These are phyloP conservation scores for Selaginella tamariscina DNA, from an alignment of 75 land plant genomes.

Conservation along the genomic window DNA sequence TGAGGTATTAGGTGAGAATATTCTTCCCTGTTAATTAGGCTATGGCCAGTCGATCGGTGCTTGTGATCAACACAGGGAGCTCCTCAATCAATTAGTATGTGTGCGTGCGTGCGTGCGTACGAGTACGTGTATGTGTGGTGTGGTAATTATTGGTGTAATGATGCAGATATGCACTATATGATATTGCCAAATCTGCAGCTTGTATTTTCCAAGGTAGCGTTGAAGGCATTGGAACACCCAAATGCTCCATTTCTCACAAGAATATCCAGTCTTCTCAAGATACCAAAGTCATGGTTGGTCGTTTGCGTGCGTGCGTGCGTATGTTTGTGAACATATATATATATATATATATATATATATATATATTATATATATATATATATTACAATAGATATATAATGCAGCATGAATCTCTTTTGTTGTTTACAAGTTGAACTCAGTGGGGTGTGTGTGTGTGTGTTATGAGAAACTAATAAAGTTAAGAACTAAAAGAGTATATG, in stretches of 20 bases:
- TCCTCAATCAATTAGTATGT: slow-evolving; percentile 41
- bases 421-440: not conserved
- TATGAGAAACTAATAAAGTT: not conserved
- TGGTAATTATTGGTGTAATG: not conserved
- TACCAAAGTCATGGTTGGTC: slow-evolving; percentile 24
- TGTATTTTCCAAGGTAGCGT: slow-evolving; percentile 29
- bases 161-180: slow-evolving; percentile 30
- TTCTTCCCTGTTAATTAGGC: too few species aligned
- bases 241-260: slow-evolving; percentile 28
- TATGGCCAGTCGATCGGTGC: too few species aligned
- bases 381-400: too few species aligned
- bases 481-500: not conserved
- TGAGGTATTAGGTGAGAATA: too few species aligned
- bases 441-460: slow-evolving; percentile 1
- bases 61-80: slow-evolving; percentile 34
- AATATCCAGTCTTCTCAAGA: slow-evolving; percentile 18
- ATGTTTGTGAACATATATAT: not conserved
- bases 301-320: not conserved
- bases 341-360: too few species aligned
- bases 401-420: not conserved
- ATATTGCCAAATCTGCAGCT: slow-evolving; percentile 15
- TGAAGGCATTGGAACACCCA: slow-evolving; percentile 28
- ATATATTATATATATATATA: too few species aligned
- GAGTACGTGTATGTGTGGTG: not conserved
- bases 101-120: too few species aligned